phyloP scores from a whole-genome alignment of 1,284 basidiomycete genomes.

The Coniophora puteana region DNA sequence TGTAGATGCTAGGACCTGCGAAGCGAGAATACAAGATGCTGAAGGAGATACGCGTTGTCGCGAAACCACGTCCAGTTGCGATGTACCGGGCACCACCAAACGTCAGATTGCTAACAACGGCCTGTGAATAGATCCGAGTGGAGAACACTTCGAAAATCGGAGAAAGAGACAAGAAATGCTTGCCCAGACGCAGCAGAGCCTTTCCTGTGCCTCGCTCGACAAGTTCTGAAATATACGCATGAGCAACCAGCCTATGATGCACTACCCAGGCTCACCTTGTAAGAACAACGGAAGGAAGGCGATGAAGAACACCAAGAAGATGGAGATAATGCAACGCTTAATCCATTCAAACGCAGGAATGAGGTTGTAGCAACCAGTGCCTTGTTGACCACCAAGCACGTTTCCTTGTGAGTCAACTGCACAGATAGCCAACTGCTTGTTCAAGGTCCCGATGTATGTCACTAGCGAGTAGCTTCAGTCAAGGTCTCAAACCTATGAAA shows the following conservation, averaged over 20 bases:
- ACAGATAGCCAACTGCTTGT: conserved; percentile 87
- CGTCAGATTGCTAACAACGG: conserved; percentile 91
- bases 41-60: conserved; percentile 92
- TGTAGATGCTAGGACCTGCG: conserved; percentile 96
- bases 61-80: conserved; percentile 95
- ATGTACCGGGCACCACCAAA: conserved; percentile 97
- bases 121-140: conserved; percentile 95
- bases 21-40: conserved; percentile 95
- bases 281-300: conserved; percentile 94
- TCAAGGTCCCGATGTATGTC: conserved; percentile 90
- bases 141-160: conserved; percentile 97
- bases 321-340: conserved; percentile 90
- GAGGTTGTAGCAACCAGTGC: conserved; percentile 86
- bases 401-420: conserved; percentile 78
- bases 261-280: conserved; percentile 61
- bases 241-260: conserved; percentile 4
- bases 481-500: conserved; percentile 8
- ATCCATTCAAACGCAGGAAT: conserved; percentile 96
- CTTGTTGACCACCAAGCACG: conserved; percentile 69
- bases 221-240: conserved; percentile 55
- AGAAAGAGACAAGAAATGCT: conserved; percentile 93
- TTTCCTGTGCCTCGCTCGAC: conserved; percentile 92
- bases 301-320: conserved; percentile 97
- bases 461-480: conserved; percentile 40
- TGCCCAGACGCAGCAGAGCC: conserved; percentile 88